Base-by-base conservation (phyloP, 768 basidiomycete species). In the Pleurotus salmoneostramineus region DNA sequence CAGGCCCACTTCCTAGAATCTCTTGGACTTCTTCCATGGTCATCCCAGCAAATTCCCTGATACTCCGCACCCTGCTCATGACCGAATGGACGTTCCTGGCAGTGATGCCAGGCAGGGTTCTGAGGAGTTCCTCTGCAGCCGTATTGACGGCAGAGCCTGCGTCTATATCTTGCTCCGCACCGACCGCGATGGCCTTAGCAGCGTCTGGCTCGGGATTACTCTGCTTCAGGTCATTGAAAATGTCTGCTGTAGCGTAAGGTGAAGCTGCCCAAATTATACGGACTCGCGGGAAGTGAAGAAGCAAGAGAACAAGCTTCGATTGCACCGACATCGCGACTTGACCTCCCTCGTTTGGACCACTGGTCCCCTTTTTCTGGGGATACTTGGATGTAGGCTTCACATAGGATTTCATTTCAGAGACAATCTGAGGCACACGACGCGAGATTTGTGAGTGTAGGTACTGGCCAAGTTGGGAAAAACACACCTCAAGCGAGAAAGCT, bases 231-330 rank as follows among this genome's bases (percentile, higher is more conserved):
- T 98, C 97, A 48, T 83, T 84, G 77, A 98, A 95, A 57, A 98
- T 94, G 58, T 94, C 89, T 0, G 93, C 82, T 0, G 93, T 95
- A 15, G 91, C 89, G 66, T 94, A 92, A 0, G 97, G 93, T 0
- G 95, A 98, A 1, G 95, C 95, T 0, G 95, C 95, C 97, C 97
- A 98, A 68, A 99, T 91, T 66, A 98, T 91, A 45, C 93, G 87
- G 2, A 99, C 75, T 11, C 92, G 88, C 0, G 95, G 97, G 68
- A 98, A 98, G 5, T 90, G 79, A 31, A 98, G 82, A 0, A 89
- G 88, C 5, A 99, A 83, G 12, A 98, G 80, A 32, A 92, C 93
- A 36, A 99, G 83, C 65, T 97, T 97, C n/a, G 91, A 86, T 70
- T 98, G 96, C 15, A 98, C 77, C 45, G 83, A 77, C 12, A 84